Evolutionary conservation across 1,139 yeast species (phyloP).

Genomic region (Dujonia santamariae): DNA sequence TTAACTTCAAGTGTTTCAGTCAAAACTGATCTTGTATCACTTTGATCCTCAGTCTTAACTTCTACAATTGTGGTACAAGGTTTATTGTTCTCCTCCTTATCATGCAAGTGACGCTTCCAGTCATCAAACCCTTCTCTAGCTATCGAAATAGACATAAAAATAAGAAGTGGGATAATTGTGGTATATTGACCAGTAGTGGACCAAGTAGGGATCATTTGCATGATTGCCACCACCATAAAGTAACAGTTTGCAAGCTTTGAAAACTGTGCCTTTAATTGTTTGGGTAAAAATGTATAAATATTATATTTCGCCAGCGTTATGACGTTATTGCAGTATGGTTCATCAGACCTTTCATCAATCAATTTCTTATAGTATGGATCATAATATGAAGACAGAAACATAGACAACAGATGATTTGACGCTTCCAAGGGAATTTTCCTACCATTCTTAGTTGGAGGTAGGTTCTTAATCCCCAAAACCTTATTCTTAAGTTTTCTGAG

Average conservation of each 20-base stretch:
- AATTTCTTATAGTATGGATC: constrained; percentile 25
- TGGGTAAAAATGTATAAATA: constrained; percentile 75
- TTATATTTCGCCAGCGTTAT: constrained; percentile 90
- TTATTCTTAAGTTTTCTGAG: constrained; percentile 20
- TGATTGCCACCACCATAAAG: constrained; percentile 80
- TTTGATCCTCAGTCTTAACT: no score
- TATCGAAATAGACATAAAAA: constrained; percentile 89
- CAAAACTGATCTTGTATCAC: constrained; percentile 28
- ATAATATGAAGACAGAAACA: no score
- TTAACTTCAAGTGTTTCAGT: constrained; percentile 28
- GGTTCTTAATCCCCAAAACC: constrained; percentile 39
- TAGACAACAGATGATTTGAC: no score
- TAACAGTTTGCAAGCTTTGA: constrained; percentile 88
- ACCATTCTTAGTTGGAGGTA: constrained; percentile 64
- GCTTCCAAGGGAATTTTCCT: constrained; percentile 75
- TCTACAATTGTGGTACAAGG: constrained; percentile 41
- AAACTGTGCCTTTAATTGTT: constrained; percentile 86
- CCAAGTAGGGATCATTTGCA: constrained; percentile 97
- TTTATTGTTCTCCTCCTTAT: constrained; percentile 78
- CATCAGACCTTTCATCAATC: constrained; percentile 67
- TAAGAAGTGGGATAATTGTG: constrained; percentile 81
- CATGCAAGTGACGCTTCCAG: constrained; percentile 81
- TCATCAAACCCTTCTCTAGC: constrained; percentile 94
- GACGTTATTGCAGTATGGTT: constrained; percentile 61
- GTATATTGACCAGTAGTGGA: constrained; percentile 97